Evolutionary conservation across 805 yeast species (phyloP), one percentile per base, ranked within the genome.

Genomic region (Saccharomycopsis malanga): DNA sequence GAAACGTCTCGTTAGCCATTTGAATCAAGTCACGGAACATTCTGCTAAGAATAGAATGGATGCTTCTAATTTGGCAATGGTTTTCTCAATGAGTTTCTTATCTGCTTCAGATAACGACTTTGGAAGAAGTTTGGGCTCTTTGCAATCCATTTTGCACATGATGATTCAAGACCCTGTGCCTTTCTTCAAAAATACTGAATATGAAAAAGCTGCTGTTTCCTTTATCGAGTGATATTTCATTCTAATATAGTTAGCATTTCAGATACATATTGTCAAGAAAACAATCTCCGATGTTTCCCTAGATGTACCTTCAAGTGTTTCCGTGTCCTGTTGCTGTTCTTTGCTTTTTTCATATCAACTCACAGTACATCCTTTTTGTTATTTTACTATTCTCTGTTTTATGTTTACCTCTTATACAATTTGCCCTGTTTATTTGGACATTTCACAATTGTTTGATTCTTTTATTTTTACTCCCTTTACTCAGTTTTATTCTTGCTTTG

Each of bases 21-120:
- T 89, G 67, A 70, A 74, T 54, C 73, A 72, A 54, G 81, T 91
- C 21, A 80, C 83, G 46, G 73, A 73, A 49, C 79, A 78, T 58
- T 79, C 81, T 39, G 79, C 75, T 9, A 67, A 66, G 40, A 91
- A 91, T 65, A 81, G 81, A 61, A 91, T 91, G 98, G 86, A 83
- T 47, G 77, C 95, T 2, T 81, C 87, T 1, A 91, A 91, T 60
- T 66, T 91, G 58, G 95, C 96, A 3, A 91, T 94, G 46, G 96
- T 91, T 4, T 83, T 91, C 57, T 72, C 82, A 3, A 78, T 78
- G 79, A 75, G 81, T 62, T 74, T 77, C 55, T 61, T 77, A 54
- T 18, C 34, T 10, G 38, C 52, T 14, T 64, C 68, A 53, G 71
- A 67, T 55, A 73, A 67, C 34, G 66, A 64, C 50, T 54, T 69